Base-by-base conservation (phyloP, 805 yeast species). In the Ogataea siamensis region DNA sequence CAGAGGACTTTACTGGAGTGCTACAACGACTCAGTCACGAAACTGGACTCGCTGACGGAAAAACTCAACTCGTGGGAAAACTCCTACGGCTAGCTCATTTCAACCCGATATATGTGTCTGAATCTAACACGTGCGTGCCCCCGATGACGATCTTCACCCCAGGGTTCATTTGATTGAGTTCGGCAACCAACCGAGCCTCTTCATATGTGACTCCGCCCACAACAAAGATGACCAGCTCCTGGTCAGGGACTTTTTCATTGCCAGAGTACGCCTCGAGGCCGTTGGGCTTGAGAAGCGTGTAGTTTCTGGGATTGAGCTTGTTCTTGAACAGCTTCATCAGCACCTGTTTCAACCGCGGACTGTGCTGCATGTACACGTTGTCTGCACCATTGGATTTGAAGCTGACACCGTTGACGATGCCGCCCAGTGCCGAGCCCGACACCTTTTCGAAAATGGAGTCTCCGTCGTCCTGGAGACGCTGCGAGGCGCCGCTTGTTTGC, bases 121-220 rank as follows among this genome's bases (percentile, higher is more conserved):
- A 72, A 42, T 70, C 77, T 26, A 71, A 53, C 4, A 81, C 63
- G n/a, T 72, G 60, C 1, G 87, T 79, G 20, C 96, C 88, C 7
- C 99, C 99, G n/a, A 89, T 63, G 1, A 87, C 70, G 11, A 86
- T 67, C 46, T 87, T 75, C 30, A 84, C 70, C 7, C 75, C 77
- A 23, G 73, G 74, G 37, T 68, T 71, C 16, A 76, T 66, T 19
- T 63, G 63, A 53, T 83, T 81, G 46, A 88, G 68, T 44, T 87
- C 85, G 38, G 83, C 78, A 4, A 89, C 78, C 16, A 88, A 63
- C 45, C 96, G 74, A 0, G 95, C 86, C 58, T 93, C 99, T 60
- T 91, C 98, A 57, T 78, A 87, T 1, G 98, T 91, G 2, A 76
- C 83, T 11, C 99, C 99, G 5, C 97, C 98, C 35, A 87, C 77